Evolutionary conservation across 192 early-diverging fungal genomes (phyloP), one percentile per base, ranked within the genome.

Genomic region (Phycomyces nitens): DNA sequence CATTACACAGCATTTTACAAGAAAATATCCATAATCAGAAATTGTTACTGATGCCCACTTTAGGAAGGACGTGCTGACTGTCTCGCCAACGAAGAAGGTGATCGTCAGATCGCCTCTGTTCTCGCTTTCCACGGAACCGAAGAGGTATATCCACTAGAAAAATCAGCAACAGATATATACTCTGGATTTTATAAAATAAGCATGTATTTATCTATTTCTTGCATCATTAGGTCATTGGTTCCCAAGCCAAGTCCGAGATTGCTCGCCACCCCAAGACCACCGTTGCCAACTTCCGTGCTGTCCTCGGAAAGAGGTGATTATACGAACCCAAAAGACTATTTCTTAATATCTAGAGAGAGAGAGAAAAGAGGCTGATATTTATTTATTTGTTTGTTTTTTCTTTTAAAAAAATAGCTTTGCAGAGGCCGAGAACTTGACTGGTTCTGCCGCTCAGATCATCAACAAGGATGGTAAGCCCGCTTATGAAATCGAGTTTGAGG

Each of bases 11-110:
- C 29, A 34, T 34, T 7, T 7, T 34, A 34, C 29, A 34, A n/a
- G 29, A 34, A 7, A 34, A 34, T 34, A 34, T 34, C 2, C 29
- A 34, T 5, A 50, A 50, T 50, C 16, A 2, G 68, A 53, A 64
- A 71, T 63, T 14, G 26, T 40, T 62, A 22, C 44, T 51, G 55
- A 41, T 49, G 50, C 11, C 38, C 26, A 43, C 34, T 71, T 39
- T 56, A 89, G 88, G 82, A 90, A 67, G 78, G 81, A 16, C 75
- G 78, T 58, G 80, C 89, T 34, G 93, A 95, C 58, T 87, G 90
- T 62, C 96, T 99, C 72, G 97, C 97, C 68, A 97, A 99, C 83
- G 94, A 95, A 78, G 97, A 99, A 69, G 97, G 97, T 75, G 94
- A 96, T 81, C 82, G 95, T 61, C 92, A 92, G 77, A 97, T 95